A percentile compares a stretch with the other conserved stretches of the same genome.
These are phyloP conservation scores for Alternaria incomplexa DNA, from an alignment of 2,329 filamentous ascomycete genomes.

Conservation along the genomic window DNA sequence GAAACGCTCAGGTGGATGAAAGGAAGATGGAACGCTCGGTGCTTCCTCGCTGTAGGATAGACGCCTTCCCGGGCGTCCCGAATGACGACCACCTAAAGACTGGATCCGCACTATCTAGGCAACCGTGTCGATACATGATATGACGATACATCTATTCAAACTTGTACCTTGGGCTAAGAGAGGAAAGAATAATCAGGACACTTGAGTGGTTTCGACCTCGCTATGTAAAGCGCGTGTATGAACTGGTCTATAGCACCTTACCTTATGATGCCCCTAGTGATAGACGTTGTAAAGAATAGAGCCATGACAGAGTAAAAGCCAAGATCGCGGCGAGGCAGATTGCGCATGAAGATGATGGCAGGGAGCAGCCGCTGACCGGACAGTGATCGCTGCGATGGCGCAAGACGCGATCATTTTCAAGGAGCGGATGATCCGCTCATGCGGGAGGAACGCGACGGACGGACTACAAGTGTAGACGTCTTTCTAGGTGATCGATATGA, in stretches of 20 bases:
- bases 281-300: not conserved
- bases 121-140: not conserved
- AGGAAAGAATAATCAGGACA: not conserved
- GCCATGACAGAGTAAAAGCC: constrained; percentile 15
- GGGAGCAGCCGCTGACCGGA: constrained; percentile 2
- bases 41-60: not conserved
- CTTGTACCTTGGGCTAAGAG: not conserved
- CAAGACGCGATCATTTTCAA: constrained; percentile 7
- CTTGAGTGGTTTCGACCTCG: not conserved
- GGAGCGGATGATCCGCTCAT: constrained; percentile 1
- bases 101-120: not conserved
- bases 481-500: not conserved
- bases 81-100: not conserved
- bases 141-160: not conserved
- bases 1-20: not conserved
- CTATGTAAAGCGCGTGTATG: not conserved
- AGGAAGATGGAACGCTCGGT: not conserved
- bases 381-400: constrained; percentile 9
- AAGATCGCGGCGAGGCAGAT: not conserved
- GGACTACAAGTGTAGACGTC: not conserved
- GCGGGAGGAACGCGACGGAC: constrained; percentile 5
- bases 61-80: not conserved
- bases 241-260: not conserved
- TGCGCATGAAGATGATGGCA: not conserved
- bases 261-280: not conserved